Conservation (phyloP, 1,284 basidiomycete genomes). For the Puccinia coronata region DNA sequence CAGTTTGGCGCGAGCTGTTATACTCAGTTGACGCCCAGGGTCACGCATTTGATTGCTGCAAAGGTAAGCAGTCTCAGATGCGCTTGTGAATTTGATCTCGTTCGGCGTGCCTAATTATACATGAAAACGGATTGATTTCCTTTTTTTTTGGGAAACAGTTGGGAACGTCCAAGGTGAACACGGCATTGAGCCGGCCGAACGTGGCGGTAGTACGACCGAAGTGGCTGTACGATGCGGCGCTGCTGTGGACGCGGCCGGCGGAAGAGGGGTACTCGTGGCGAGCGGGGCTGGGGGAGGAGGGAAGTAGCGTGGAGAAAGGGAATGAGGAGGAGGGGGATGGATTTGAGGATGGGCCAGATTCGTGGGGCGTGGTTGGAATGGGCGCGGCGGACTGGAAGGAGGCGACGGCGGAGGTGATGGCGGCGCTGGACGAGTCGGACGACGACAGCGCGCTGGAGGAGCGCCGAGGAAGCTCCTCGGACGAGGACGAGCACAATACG, state of each 20-base stretch:
- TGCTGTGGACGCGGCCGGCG: slow-evolving; percentile 73
- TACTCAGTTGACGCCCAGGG: slow-evolving; percentile 67
- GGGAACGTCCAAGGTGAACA: slow-evolving; percentile 86
- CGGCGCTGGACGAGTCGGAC: slow-evolving; percentile 34
- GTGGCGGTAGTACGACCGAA: slow-evolving; percentile 80
- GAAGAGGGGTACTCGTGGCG: slow-evolving; percentile 68
- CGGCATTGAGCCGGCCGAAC: slow-evolving; percentile 68
- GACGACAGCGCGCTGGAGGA: slow-evolving; percentile 3
- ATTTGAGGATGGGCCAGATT: slow-evolving; percentile 28
- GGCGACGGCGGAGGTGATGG: slow-evolving; percentile 47
- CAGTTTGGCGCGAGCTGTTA: slow-evolving; percentile 85
- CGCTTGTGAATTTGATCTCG: not conserved
- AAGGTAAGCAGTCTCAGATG: slow-evolving; percentile 63
- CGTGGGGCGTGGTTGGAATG: slow-evolving; percentile 42
- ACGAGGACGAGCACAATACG: not conserved
- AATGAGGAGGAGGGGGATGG: not conserved
- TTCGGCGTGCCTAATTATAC: slow-evolving; percentile 29
- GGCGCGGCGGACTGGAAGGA: slow-evolving; percentile 42
- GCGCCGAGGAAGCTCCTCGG: not conserved
- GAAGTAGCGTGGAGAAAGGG: not conserved
- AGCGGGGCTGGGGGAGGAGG: not conserved
- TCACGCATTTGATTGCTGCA: slow-evolving; percentile 88
- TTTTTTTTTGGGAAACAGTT: slow-evolving; percentile 61
- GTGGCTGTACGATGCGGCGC: slow-evolving; percentile 85
- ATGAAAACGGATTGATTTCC: slow-evolving; percentile 39